Conservation (phyloP, 495 filamentous ascomycete species). For the Neurospora sp. region DNA sequence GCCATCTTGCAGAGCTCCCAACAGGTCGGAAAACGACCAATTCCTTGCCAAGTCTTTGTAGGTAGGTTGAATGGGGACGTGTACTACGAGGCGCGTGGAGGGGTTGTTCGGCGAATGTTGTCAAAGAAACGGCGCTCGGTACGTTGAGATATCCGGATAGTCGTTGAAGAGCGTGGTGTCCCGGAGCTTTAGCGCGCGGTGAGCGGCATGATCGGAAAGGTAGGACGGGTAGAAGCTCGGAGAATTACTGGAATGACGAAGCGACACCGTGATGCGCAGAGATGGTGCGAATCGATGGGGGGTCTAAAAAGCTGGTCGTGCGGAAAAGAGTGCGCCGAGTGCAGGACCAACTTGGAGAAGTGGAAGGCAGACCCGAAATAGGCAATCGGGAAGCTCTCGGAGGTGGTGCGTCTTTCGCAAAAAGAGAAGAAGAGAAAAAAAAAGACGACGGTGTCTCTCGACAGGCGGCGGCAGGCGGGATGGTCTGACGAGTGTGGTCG, state of each 20-base stretch:
- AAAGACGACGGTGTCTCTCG: not conserved
- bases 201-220: not conserved
- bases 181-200: not conserved
- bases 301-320: not conserved
- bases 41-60: not conserved
- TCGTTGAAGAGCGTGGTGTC: not conserved
- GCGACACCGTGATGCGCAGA: not conserved
- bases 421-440: not conserved
- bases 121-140: not conserved
- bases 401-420: not conserved
- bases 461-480: not conserved
- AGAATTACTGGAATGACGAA: not conserved
- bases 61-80: not conserved
- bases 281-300: not conserved
- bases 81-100: not conserved
- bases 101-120: not conserved
- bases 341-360: not conserved
- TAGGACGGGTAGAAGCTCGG: not conserved
- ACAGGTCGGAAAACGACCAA: not conserved
- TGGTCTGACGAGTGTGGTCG: not conserved
- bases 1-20: slow-evolving; percentile 30
- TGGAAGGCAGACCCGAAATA: not conserved
- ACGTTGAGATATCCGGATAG: not conserved
- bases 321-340: not conserved
- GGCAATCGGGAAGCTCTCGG: not conserved